Percentiles rank a stretch among this genome's conserved stretches.
Evolutionary conservation across 78 protist genomes (phyloP).

Genomic region (Dictyostelium firmibasis): DNA sequence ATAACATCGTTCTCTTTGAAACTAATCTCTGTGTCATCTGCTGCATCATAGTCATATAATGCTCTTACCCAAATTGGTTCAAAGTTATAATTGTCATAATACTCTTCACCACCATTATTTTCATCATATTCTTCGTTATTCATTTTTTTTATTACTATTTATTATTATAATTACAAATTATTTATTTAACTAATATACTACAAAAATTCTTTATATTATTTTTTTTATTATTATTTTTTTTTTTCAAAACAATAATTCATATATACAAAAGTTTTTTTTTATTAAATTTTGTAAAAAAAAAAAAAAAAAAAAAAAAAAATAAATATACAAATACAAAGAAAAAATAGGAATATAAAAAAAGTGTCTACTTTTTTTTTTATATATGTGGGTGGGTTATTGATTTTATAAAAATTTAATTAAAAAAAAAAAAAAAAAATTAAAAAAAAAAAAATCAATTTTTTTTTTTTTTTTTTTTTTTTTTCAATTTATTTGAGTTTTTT

Average conservation of each 20-base stretch:
- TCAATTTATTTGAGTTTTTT: not conserved
- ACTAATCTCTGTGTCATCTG: slow-evolving; percentile 51
- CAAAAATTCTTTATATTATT: no score
- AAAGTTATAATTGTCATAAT: slow-evolving; percentile 6
- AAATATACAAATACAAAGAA: no score
- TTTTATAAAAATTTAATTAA: no score
- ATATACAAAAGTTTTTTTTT: no score
- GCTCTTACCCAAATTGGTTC: slow-evolving; percentile 70
- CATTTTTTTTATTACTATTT: not conserved
- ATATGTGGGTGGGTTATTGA: no score
- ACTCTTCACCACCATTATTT: not conserved
- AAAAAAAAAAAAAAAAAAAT: no score
- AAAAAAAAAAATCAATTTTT: not conserved
- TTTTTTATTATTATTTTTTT: not conserved
- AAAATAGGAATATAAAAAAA: no score
- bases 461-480: not conserved
- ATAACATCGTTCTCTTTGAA: slow-evolving; percentile 65
- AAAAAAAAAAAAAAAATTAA: no score
- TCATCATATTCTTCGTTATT: not conserved
- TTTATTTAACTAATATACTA: not conserved
- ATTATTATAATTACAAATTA: not conserved
- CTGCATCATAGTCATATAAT: slow-evolving; percentile 62
- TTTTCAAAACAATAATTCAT: no score
- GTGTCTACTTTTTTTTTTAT: no score
- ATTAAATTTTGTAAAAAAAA: no score